Evolutionary conservation across 1,284 basidiomycete species (phyloP), one percentile per base, ranked within the genome.

Genomic region (Ceratobasidium sp.): DNA sequence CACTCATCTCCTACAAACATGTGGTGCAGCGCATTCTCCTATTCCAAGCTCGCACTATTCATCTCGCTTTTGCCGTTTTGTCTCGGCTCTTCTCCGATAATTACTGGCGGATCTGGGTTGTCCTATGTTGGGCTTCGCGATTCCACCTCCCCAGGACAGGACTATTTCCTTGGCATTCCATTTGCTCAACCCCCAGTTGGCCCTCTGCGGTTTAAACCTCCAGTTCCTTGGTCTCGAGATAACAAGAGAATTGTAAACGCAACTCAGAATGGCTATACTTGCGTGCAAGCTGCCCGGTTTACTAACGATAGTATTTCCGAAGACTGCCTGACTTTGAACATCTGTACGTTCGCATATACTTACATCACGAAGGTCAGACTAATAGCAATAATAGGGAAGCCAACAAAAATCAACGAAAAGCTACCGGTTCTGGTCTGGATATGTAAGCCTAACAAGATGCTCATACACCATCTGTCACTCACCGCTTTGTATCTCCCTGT

Each of bases 161-260:
- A 80, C 39, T 77, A 78, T 28, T 80, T 80, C 42, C 56, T 75
- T 3, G 77, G 77, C n/a, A 61, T 80, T 51, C 79, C 79, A 1
- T 80, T 60, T 26, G 79, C 66, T n/a, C 58, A 72, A 60, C 73
- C 79, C 15, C 79, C 79, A 5, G 26, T 75, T 10, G 79, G 79
- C 2, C 13, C 58, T 15, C 64, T 80, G 46, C 76, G 79, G 6
- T 80, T 72, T 86, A 89, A 88, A 79, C 88, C 90, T 39, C 93
- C 93, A 1, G 84, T 89, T 0, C 84, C 90, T 1, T 89, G 92
- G 10, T 82, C 81, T 10, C 81, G 85, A 7, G 77, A 61, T 55
- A 67, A 66, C 39, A 77, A 46, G 18, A 42, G 53, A 15, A 58
- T 81, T 79, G 53, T 66, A 20, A 67, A 64, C n/a, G 73, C 58